Percentiles rank a stretch among this genome's conserved stretches.
phyloP scores from a whole-genome alignment of 768 basidiomycete species.

The Phanerodontia chrysosporium region DNA sequence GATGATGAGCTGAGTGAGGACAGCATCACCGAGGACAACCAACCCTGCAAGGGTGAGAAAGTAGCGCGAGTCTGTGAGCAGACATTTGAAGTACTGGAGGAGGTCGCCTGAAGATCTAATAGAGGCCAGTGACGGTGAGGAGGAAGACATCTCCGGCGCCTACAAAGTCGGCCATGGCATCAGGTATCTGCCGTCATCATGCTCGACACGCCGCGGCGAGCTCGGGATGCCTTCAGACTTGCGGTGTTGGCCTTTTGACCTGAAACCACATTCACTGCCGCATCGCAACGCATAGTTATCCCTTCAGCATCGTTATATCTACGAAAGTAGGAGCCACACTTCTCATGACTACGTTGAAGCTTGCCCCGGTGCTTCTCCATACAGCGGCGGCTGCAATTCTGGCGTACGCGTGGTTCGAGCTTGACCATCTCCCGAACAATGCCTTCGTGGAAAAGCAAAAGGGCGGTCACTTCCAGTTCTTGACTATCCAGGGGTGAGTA shows the following conservation, averaged over 20 bases:
- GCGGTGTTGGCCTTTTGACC: neutral
- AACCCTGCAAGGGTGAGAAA: slow-evolving; percentile 67
- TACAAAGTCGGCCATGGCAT: neutral
- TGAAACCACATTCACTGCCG: neutral
- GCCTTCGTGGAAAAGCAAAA: slow-evolving; percentile 39
- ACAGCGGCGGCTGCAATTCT: slow-evolving; percentile 28
- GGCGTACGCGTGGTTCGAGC: slow-evolving; percentile 31
- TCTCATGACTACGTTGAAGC: slow-evolving; percentile 9
- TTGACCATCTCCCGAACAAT: slow-evolving; percentile 18
- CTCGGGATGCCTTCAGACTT: neutral
- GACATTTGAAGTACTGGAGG: slow-evolving; percentile 14
- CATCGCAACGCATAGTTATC: neutral
- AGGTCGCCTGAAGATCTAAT: slow-evolving; percentile 13
- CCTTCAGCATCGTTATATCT: too few relatives aligned
- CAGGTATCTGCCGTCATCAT: neutral
- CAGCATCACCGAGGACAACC: slow-evolving; percentile 68
- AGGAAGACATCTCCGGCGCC: slow-evolving; percentile 8
- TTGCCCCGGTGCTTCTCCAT: slow-evolving; percentile 27
- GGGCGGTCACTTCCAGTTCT: slow-evolving; percentile 66
- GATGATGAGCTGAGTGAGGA: slow-evolving; percentile 79
- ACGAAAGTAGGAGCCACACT: too few relatives aligned
- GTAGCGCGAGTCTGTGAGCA: slow-evolving; percentile 52
- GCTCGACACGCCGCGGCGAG: neutral
- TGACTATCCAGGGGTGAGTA: slow-evolving; percentile 74
- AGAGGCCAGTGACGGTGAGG: slow-evolving; percentile 3